Conservation (phyloP, 495 filamentous ascomycete species). For the Aspergillus incahuasiensis region DNA sequence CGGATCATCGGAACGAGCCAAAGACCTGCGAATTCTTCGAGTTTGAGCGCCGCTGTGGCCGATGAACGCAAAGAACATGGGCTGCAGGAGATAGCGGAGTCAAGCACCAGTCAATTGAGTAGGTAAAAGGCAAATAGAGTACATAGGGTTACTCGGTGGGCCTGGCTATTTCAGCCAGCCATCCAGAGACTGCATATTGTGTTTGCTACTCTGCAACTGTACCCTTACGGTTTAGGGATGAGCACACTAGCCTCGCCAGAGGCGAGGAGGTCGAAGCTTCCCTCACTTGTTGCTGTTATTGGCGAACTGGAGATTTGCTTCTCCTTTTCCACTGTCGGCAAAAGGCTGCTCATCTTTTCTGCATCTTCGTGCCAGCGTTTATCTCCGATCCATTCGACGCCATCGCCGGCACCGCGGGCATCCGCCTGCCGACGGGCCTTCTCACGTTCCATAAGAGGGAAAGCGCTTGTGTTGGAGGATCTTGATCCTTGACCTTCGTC, state of each 20-base stretch:
- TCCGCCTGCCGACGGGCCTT: slow-evolving; percentile 26
- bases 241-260: slow-evolving; percentile 44
- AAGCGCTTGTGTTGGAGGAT: slow-evolving; percentile 7
- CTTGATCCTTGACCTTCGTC: slow-evolving; percentile 10
- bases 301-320: slow-evolving; percentile 26
- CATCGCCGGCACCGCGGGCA: slow-evolving; percentile 40
- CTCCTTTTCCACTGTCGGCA: slow-evolving; percentile 19
- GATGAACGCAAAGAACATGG: neutral
- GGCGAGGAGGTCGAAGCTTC: slow-evolving; percentile 58
- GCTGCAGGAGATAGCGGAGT: neutral
- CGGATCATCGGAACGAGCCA: slow-evolving; percentile 12
- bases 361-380: slow-evolving; percentile 25
- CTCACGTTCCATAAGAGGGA: slow-evolving; percentile 47
- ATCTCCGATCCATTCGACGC: slow-evolving; percentile 53
- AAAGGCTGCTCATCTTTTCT: slow-evolving; percentile 15
- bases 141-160: slow-evolving; percentile 1
- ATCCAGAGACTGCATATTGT: slow-evolving; percentile 13
- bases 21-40: neutral
- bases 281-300: slow-evolving; percentile 49
- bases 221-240: slow-evolving; percentile 25
- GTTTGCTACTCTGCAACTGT: slow-evolving; percentile 15
- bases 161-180: neutral
- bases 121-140: slow-evolving; percentile 6
- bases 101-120: slow-evolving; percentile 10
- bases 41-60: too few species aligned